A percentile compares a stretch with the other conserved stretches of the same genome.
phyloP scores from a whole-genome alignment of 306 rosid species.

The Canavalia gladiata region DNA sequence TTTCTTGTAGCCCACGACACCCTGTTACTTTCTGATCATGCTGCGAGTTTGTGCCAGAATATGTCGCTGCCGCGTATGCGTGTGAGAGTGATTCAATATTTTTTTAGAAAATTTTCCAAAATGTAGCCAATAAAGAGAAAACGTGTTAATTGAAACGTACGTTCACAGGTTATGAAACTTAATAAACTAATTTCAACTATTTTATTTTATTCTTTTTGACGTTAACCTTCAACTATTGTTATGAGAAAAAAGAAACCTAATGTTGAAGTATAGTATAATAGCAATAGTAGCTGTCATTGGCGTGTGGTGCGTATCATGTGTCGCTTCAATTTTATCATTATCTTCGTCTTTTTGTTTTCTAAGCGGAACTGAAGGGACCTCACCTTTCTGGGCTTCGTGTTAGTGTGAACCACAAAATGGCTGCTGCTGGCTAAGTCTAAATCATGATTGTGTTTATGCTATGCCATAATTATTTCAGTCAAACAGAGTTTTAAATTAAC shows the following conservation, averaged over 20 bases:
- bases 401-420: neutral
- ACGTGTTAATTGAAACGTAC: neutral
- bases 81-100: conserved; percentile 23
- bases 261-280: neutral
- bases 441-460: conserved; percentile 1
- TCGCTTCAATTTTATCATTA: conserved; percentile 2
- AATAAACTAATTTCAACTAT: neutral
- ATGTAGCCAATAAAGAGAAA: neutral
- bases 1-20: conserved; percentile 49
- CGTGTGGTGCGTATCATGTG: neutral
- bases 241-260: neutral
- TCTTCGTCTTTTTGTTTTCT: neutral
- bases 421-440: neutral
- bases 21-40: neutral
- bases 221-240: neutral
- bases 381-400: neutral
- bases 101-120: neutral
- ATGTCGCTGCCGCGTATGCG: conserved; percentile 40
- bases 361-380: neutral
- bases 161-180: neutral
- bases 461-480: neutral
- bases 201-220: neutral
- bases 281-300: neutral
- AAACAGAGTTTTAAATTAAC: neutral
- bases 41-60: conserved; percentile 32